Evolutionary conservation across 1,139 yeast species (phyloP), one percentile per base, ranked within the genome.

Genomic region (Geotrichum klebahnii): DNA sequence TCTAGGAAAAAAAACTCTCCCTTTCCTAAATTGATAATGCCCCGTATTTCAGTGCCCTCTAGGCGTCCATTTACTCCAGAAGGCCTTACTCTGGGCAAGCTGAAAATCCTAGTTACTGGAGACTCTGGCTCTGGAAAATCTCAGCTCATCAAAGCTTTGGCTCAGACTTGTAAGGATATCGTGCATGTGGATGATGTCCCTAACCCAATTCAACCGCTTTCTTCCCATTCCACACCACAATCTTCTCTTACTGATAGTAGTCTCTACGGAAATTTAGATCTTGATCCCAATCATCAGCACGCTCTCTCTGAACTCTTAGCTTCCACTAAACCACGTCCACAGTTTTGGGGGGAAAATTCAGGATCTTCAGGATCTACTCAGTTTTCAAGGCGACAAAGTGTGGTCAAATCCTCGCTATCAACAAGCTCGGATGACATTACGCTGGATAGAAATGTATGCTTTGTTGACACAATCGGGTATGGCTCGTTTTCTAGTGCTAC

Each of bases 51-150:
- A 9, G 35, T 48, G 41, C 44, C 52, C 19, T n/a, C 46, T 16
- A 23, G 37, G n/a, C 24, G 41, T 10, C 42, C 51, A 19, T 47
- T 45, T 20, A 38, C 51, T 5, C 12, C 46, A 2, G 46, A 45
- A n/a, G 52, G 52, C 4, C 36, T 43, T 4, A 34, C 48, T 6
- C 23, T 50, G 6, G 49, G 49, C 5, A 50, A 50, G 28, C 46
- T 50, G 3, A 50, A 50, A 36, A 22, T 45, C n/a, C 40, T 45
- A 5, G 44, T 50, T 16, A 46, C 48, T 16, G 52, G 52, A 20
- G 61, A 58, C 36, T 50, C 60, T 1, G 59, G 61, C 22, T 53
- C 58, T 5, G 65, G 66, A 31, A 63, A 64, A 48, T 50, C 61
- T n/a, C 40, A 52, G 16, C 58, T 62, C n/a, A 55, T 63, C 32